Base-by-base conservation (phyloP, 192 early-diverging fungal species). In the Coemansia umbellata region DNA sequence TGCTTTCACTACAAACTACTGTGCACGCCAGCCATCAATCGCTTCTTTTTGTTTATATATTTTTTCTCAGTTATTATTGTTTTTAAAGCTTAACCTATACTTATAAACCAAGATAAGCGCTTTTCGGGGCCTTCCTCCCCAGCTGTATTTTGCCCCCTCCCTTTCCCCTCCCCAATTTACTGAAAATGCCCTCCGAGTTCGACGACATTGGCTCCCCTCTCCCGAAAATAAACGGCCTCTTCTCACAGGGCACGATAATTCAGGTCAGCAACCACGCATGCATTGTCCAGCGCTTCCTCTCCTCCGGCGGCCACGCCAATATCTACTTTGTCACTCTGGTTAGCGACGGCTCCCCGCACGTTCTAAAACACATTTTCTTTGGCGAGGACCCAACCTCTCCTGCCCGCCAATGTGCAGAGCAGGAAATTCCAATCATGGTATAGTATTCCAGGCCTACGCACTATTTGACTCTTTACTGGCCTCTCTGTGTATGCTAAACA, bases 241-340 rank as follows among this genome's bases (percentile, higher is more conserved):
- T 67, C 53, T 31, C 60, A 1, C 72, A 63, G 44, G 72, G 72
- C 22, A 74, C 65, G 15, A 41, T 68, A 42, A 56, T 74, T 32
- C 65, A 67, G 53, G 72, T 74, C 8, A 57, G 47, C 41, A 52
- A 28, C 37, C 56, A 60, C 36, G 55, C 72, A 15, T 74, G 72
- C 21, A 65, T 68, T 18, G 60, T 74, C 9, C 51, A 74, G 65
- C 72, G 50, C 26, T 74, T 68, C 37, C 52, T 74, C 10, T 57
- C 60, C 8, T 49, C 56, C 3, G 72, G 94, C 37, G 93, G 91
- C 5, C 91, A 92, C 57, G 92, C 95, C 9, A 89, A 95, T 73
- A 86, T 97, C 18, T 97, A 97, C 58, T 58, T 90, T 35, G 92
- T 89, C 1, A 66, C 70, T 5, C 64, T 84, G 5, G 61, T 78